Conservation (phyloP, 108 stramenopile species). For the Aurantiochytrium sp. region DNA sequence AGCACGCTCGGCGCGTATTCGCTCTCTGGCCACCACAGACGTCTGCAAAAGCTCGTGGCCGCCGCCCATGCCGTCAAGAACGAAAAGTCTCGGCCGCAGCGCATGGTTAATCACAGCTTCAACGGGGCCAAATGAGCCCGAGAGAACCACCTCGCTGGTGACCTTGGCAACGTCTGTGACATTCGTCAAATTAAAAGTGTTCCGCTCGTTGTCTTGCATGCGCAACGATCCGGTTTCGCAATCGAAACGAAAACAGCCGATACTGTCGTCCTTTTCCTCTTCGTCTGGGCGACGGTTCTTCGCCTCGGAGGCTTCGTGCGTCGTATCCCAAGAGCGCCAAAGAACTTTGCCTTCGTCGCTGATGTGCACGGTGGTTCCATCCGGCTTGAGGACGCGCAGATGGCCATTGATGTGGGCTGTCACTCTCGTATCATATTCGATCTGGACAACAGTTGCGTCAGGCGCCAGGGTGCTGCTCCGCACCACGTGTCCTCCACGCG, state of each 20-base stretch:
- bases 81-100: not conserved
- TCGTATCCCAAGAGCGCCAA: not conserved
- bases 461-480: not conserved
- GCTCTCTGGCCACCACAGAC: not conserved
- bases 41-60: not conserved
- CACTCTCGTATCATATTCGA: not conserved
- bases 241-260: not conserved
- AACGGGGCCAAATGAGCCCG: not conserved
- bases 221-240: not conserved
- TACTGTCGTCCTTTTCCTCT: not conserved
- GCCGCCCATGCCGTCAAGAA: not conserved
- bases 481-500: not conserved
- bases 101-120: not conserved
- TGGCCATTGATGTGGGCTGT: constrained; percentile 6
- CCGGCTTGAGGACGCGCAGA: not conserved
- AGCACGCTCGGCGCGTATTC: not conserved
- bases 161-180: not conserved
- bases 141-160: not conserved
- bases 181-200: not conserved
- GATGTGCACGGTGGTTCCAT: not conserved
- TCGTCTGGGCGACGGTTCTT: not conserved
- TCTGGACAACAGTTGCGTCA: not conserved
- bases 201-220: not conserved
- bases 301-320: not conserved
- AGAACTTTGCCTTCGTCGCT: not conserved